These are phyloP conservation scores for Lasiodiplodia hormozganensis DNA, from an alignment of 2,329 filamentous ascomycete genomes.

Conservation along the genomic window DNA sequence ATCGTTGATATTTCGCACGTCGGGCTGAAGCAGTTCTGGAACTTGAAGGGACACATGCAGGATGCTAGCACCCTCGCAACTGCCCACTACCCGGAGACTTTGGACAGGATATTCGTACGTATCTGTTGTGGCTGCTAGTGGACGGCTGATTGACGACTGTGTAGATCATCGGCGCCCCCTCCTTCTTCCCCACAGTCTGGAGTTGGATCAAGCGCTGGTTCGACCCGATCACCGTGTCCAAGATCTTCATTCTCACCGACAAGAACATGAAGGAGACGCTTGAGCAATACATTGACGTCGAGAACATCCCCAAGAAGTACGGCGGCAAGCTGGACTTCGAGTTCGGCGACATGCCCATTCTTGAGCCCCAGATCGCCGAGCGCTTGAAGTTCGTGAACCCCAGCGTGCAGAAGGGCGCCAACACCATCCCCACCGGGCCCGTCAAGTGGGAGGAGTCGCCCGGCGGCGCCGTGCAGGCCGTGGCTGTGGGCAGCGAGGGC, in stretches of 20 bases:
- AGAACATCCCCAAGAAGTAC: constrained; percentile 87
- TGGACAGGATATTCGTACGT: constrained; percentile 77
- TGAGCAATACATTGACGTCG: constrained; percentile 78
- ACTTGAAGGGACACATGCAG: constrained; percentile 92
- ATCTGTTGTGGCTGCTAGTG: background rate
- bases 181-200: constrained; percentile 93
- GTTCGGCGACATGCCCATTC: constrained; percentile 75
- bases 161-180: constrained; percentile 84
- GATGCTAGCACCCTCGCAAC: constrained; percentile 87
- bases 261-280: constrained; percentile 79
- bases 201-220: constrained; percentile 97
- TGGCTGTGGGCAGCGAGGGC: constrained; percentile 53
- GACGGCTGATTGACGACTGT: background rate
- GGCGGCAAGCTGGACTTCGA: constrained; percentile 84
- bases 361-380: constrained; percentile 65
- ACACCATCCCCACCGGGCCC: constrained; percentile 56
- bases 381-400: constrained; percentile 51
- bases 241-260: constrained; percentile 87
- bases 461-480: constrained; percentile 52
- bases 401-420: constrained; percentile 40
- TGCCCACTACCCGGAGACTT: constrained; percentile 91
- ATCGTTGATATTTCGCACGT: constrained; percentile 93
- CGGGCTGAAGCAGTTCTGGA: constrained; percentile 94
- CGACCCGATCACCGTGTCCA: constrained; percentile 80
- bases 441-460: constrained; percentile 54